These are phyloP conservation scores for Dillenia suffruticosa DNA, from an alignment of 164 flowering plant species.

Conservation along the genomic window DNA sequence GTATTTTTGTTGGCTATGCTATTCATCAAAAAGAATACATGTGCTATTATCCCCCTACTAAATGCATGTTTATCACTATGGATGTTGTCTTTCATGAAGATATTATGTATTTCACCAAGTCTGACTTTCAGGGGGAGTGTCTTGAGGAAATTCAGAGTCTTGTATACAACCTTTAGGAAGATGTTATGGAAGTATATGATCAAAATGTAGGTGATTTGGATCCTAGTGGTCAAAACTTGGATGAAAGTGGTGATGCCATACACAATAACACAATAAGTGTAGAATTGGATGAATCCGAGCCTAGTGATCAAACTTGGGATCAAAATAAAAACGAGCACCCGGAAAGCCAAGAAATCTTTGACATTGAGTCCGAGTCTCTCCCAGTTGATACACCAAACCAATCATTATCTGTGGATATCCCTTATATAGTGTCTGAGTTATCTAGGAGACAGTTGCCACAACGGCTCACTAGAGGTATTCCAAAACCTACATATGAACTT, in stretches of 20 bases:
- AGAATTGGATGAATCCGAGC: too few relatives aligned
- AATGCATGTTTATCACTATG: conserved; percentile 9
- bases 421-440: not conserved
- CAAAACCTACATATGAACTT: not conserved
- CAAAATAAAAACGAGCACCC: not conserved
- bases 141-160: conserved; percentile 8
- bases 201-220: not conserved
- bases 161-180: too few relatives aligned
- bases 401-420: not conserved
- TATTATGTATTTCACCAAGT: conserved; percentile 6
- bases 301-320: not conserved
- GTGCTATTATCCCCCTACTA: conserved; percentile 11
- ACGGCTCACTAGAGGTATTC: not conserved
- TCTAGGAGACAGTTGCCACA: not conserved
- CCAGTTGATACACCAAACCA: not conserved
- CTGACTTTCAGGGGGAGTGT: conserved; percentile 14
- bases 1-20: conserved; percentile 4
- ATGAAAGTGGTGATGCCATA: too few relatives aligned
- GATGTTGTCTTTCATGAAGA: conserved; percentile 16
- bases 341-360: not conserved
- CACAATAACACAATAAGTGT: too few relatives aligned
- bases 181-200: too few relatives aligned
- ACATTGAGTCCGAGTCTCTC: not conserved
- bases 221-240: not conserved
- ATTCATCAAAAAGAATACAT: conserved; percentile 10